phyloP scores from a whole-genome alignment of 129 eudicot genomes.

The Pseudognaphalium luteoalbum region DNA sequence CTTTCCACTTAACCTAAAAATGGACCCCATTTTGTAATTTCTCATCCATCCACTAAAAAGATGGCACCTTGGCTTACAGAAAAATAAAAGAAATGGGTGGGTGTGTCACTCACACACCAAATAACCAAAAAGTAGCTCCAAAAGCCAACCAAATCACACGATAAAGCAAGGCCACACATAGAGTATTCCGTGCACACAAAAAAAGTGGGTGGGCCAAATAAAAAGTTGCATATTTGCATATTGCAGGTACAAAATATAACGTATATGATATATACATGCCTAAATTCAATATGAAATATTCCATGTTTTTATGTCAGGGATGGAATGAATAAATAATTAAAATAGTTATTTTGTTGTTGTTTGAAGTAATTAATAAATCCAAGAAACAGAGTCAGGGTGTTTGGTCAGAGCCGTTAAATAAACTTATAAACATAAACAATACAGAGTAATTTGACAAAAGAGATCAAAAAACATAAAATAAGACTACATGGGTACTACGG shows the following conservation, averaged over 20 bases:
- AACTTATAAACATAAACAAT: neutral
- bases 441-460: neutral
- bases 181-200: constrained; percentile 30
- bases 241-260: neutral
- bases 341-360: neutral
- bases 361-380: constrained; percentile 9
- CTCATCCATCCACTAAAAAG: constrained; percentile 31
- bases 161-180: constrained; percentile 32
- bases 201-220: constrained; percentile 16
- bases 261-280: neutral
- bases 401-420: constrained; percentile 33
- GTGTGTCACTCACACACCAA: constrained; percentile 34
- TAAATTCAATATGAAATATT: neutral
- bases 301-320: neutral
- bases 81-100: constrained; percentile 22
- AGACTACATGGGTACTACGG: constrained; percentile 51
- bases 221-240: constrained; percentile 18
- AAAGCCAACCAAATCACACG: constrained; percentile 33
- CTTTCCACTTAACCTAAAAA: constrained; percentile 36
- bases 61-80: constrained; percentile 13
- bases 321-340: neutral
- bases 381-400: constrained; percentile 30
- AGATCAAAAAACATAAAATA: constrained; percentile 22
- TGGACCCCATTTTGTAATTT: constrained; percentile 26
- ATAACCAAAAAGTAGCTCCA: constrained; percentile 27